Evolutionary conservation across 192 early-diverging fungal genomes (phyloP).

Genomic region (Backusella circina): DNA sequence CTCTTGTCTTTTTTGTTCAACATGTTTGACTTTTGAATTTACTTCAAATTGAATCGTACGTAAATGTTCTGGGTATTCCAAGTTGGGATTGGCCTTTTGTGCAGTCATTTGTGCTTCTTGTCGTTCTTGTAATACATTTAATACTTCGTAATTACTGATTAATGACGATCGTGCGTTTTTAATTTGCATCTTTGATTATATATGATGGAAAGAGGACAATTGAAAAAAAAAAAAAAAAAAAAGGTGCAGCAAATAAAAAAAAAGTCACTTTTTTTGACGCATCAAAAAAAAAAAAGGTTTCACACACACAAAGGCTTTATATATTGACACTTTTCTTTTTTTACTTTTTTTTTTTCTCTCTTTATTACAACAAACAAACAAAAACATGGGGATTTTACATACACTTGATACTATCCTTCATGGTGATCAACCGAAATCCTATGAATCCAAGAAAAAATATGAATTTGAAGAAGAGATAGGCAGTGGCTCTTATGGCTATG

Average conservation of each 20-base stretch:
- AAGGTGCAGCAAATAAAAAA: background rate
- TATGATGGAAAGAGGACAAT: no score
- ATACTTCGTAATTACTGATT: conserved; percentile 69
- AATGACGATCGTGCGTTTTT: conserved; percentile 56
- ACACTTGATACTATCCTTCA: conserved; percentile 30
- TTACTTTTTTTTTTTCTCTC: background rate
- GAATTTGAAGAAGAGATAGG: conserved; percentile 51
- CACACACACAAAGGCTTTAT: no score
- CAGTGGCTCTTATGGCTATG: conserved; percentile 69
- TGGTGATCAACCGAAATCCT: conserved; percentile 48
- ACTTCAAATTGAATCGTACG: conserved; percentile 65
- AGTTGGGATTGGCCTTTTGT: conserved; percentile 25
- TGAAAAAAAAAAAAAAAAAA: background rate
- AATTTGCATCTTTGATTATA: conserved; percentile 50
- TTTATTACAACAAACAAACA: background rate
- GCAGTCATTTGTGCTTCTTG: conserved; percentile 38
- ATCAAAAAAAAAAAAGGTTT: background rate
- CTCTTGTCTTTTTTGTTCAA: no score
- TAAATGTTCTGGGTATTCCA: conserved; percentile 57
- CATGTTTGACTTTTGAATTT: conserved; percentile 17
- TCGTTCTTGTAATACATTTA: conserved; percentile 56
- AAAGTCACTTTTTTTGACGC: background rate
- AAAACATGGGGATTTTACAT: conserved; percentile 21
- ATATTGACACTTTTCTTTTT: background rate
- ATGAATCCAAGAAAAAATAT: conserved; percentile 67